Evolutionary conservation across 2,329 filamentous ascomycete genomes (phyloP), one percentile per base, ranked within the genome.

Genomic region (Aspergillus fischeri): DNA sequence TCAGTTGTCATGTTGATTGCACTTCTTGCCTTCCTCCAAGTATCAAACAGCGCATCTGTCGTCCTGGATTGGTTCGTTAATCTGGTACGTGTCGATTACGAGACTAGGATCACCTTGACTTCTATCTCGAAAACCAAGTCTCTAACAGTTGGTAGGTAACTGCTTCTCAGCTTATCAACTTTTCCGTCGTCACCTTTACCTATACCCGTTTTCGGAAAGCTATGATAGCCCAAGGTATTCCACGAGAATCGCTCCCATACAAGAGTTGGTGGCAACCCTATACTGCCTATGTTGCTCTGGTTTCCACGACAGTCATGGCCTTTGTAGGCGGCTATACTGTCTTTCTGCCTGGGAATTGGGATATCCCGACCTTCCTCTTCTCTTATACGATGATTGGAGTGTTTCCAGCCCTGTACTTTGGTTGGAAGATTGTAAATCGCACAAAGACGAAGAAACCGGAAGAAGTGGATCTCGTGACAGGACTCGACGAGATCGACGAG

Each of bases 321-420:
- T 85, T 92, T 63, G 85, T 92, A 1, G 85, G 87, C 8, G 90
- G 90, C 0, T 93, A 92, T 61, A 82, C 86, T 0, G 88, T 92
- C 1, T 94, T 93, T 65, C 70, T 92, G 49, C 86, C 87, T 0
- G 80, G 79, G 3, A 80, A 81, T 4, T 93, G 88, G 90, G 80
- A 84, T 58, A 69, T 88, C 0, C 81, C 86, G 6, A 85, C 83
- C 6, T 94, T 93, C 70, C 72, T 93, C 28, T 91, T 91, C 72
- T 88, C 86, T 73, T 92, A 92, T 71, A 85, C 86, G 51, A 91
- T 90, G 81, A 83, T 92, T 52, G 83, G 82, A 4, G 74, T 91
- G 1, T 91, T 90, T 67, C 89, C 88, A 0, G 62, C 86, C 0
- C 75, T 93, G 2, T 92, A 84, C 69, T 45, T 87, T 3, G 84